These are phyloP conservation scores for Avena insularis DNA, from an alignment of 176 grass and related monocot species.

Conservation along the genomic window DNA sequence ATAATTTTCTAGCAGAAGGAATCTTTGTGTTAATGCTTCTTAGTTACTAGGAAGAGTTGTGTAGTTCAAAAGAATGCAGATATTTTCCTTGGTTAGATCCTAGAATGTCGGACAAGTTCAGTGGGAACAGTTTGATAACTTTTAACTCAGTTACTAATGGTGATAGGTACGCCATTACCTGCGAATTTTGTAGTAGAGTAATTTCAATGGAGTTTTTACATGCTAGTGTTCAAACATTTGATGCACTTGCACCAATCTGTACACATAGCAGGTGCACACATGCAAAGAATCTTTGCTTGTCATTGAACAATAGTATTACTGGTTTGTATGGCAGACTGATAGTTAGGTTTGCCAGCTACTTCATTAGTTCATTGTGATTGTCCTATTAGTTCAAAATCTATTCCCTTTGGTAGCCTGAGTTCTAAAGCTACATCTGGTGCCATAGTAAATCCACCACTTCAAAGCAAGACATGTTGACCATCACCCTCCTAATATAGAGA, in stretches of 20 bases:
- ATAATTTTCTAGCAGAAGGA: neutral
- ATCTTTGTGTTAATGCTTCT: neutral
- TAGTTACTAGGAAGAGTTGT: neutral
- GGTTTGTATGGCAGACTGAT: neutral
- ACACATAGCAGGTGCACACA: neutral
- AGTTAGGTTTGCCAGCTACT: neutral
- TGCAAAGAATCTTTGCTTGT: neutral
- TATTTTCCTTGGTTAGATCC: neutral
- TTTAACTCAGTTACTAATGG: neutral
- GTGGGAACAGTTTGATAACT: neutral
- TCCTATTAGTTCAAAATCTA: neutral
- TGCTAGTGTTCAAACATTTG: slow-evolving; percentile 8
- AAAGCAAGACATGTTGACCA: neutral
- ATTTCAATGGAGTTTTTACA: neutral
- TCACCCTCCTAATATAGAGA: neutral
- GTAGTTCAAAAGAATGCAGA: neutral
- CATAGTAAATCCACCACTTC: neutral
- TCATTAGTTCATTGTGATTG: neutral
- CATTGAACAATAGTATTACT: neutral
- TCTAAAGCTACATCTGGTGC: neutral
- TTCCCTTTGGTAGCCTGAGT: neutral
- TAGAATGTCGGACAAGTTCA: neutral
- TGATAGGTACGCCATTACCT: neutral
- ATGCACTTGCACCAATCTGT: neutral
- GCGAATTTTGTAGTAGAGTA: neutral